Evolutionary conservation across 2,329 filamentous ascomycete species (phyloP), one percentile per base, ranked within the genome.

Genomic region (Fusarium sp.): DNA sequence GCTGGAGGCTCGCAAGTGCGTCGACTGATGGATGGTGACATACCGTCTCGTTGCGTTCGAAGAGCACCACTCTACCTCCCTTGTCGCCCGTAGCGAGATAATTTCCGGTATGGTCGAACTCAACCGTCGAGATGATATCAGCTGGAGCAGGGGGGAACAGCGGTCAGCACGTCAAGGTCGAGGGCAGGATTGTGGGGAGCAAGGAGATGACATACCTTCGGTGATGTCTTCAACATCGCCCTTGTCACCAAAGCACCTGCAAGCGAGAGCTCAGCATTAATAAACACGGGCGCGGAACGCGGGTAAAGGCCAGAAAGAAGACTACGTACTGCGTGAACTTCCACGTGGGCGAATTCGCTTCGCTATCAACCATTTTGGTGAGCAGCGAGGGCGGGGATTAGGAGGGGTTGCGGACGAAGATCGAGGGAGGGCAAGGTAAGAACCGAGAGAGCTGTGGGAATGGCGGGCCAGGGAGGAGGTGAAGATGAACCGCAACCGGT

Each of bases 161-260:
- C 58, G 63, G 76, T 79, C 68, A 77, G 73, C 63, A 72, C 59
- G 45, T 58, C 52, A 70, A 67, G 68, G 69, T 64, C 61, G 60
- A 63, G 56, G 56, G 60, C 66, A 35, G 29, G 47, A 36, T 58
- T 73, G 63, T 66, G 58, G 68, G 69, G 60, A 66, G 63, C 29
- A 52, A 29, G 60, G 66, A 65, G 73, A 67, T 56, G 73, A 74
- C 85, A 80, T 88, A 95, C 94, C 94, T 92, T 98, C 95, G 85
- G 95, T 98, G 84, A 98, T 98, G 84, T 98, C 95, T 85, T 98
- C 97, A 77, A 99, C 96, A 87, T 99, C 97, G 79, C 97, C 97
- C 87, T 99, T 99, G 88, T 99, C 97, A 85, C 97, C 97, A 86
- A 99, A 99, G 88, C 97, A 98, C 88, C 96, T 98, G 81, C 69